Base-by-base conservation (phyloP, 164 flowering plant genomes). In the Piper longum region DNA sequence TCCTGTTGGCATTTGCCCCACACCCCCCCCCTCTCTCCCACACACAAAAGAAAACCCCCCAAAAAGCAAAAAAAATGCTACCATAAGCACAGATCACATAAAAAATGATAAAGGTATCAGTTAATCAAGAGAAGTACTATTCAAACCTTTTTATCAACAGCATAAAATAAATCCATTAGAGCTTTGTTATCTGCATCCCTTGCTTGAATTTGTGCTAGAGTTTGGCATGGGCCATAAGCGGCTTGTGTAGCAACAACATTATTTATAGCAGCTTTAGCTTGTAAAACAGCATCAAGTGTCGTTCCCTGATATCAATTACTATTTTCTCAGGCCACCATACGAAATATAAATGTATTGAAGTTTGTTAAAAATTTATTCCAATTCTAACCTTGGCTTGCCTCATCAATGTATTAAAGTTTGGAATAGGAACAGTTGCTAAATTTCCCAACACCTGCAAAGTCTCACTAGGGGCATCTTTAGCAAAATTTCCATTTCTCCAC, bases 141-240 rank as follows among this genome's bases (percentile, higher is more conserved):
- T 26, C 36, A 26, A 26, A 85, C 90, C 87, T 85, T 85, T 73
- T 80, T 81, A 69, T 81, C 85, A 73, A 85, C 81, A 66, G 80
- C 84, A 69, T 84, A 83, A 62, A 77, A 71, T 62, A 85, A 65
- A 61, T 81, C 82, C 59, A 80, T 75, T 59, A 85, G 75, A 70
- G 85, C 84, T 66, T 72, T 80, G 56, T 80, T 73, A 75, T 85
- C 90, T 72, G 90, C 85, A 66, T 85, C 85, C 74, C 78, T 81
- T 43, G 85, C 77, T 69, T 80, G 88, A 63, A 76, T 71, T 65
- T 80, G 85, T 40, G 81, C 80, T 44, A 71, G 62, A 62, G 75
- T 59, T 63, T 64, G 72, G 17, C 83, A 79, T 57, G 77, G 85
- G 67, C 69, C 71, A 65, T 71, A 62, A 61, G 73, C 44, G 8